phyloP scores from a whole-genome alignment of 1,284 basidiomycete genomes.

The Ganoderma leucocontextum region DNA sequence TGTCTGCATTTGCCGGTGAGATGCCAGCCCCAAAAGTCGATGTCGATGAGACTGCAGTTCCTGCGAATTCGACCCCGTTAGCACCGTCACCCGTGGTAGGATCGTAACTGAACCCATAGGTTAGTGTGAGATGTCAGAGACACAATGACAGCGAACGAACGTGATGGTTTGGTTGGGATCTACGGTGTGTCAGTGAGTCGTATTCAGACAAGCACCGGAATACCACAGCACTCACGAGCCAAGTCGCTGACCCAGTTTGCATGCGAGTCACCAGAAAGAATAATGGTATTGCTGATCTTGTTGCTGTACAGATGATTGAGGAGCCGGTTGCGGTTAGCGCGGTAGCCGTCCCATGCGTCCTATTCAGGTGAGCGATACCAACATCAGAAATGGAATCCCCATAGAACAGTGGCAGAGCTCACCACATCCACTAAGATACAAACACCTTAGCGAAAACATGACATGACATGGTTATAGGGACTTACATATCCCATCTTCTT shows the following conservation, averaged over 20 bases:
- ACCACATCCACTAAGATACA: constrained; percentile 35
- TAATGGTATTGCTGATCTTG: constrained; percentile 64
- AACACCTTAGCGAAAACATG: not conserved
- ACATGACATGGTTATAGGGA: constrained; percentile 10
- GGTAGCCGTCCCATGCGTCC: constrained; percentile 75
- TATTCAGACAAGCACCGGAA: not conserved
- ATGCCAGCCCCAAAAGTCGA: constrained; percentile 59
- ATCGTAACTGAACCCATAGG: constrained; percentile 52
- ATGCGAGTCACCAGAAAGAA: constrained; percentile 72
- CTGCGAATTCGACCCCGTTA: constrained; percentile 73
- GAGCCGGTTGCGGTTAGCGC: constrained; percentile 62
- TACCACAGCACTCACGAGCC: constrained; percentile 50
- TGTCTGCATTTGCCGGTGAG: constrained; percentile 50
- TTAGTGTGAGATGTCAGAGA: not conserved
- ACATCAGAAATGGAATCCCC: not conserved
- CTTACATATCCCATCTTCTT: constrained; percentile 50
- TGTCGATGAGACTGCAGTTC: constrained; percentile 67
- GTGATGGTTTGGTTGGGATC: constrained; percentile 58
- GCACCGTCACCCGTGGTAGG: constrained; percentile 60
- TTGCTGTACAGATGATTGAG: constrained; percentile 61
- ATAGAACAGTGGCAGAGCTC: not conserved
- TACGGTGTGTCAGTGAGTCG: constrained; percentile 29
- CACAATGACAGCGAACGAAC: constrained; percentile 37
- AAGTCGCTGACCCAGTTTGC: constrained; percentile 70
- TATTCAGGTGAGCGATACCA: constrained; percentile 26